Base-by-base conservation (phyloP, 2,329 filamentous ascomycete species). In the Aspergillus proliferans region DNA sequence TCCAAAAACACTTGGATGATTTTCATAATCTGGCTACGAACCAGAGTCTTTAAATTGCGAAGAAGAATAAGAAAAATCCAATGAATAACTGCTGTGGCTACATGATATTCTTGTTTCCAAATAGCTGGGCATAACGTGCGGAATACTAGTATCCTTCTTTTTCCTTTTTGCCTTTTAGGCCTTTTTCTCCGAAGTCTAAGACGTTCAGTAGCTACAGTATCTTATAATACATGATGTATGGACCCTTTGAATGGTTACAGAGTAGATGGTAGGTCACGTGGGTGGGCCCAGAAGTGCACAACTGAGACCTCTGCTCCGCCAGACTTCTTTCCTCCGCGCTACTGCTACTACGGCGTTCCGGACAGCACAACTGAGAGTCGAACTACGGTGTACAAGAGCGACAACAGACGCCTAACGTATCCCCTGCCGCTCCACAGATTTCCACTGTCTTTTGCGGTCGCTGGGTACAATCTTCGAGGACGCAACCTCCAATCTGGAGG, bases 1-100 rank as follows among this genome's bases (percentile, higher is more conserved):
- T 59, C 62, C 2, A 65, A 63, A 47, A 68, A 64, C 49, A 65
- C 70, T 19, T 81, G 78, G 78, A 68, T 79, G 50, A 68, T 75
- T 21, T 81, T 81, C 58, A 66, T 80, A 47, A 78, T 78, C 1
- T 82, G 79, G 79, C 67, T 80, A 52, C 73, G 75, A 58, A 81
- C 78, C 28, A 69, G 78, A 50, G 61, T 81, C 49, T 72, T 81
- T 54, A 76, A 78, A 54, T 70, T 79, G 50, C 68, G 70, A 38
- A 67, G 67, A 47, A 69, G 15, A 60, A 48, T 52, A 69, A 18
- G 59, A 59, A 45, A 64, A 60, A 47, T 45, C 56, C 47, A 53
- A 47, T 22, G 61, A 55, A 63, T 51, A 12, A 30, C 10, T 30
- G 26, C 9, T 30, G 10, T 30, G 3, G 5, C n/a, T 38, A 38